Evolutionary conservation across 345 rosid genomes (phyloP), one percentile per base, ranked within the genome.

Genomic region (Citrus maxima): DNA sequence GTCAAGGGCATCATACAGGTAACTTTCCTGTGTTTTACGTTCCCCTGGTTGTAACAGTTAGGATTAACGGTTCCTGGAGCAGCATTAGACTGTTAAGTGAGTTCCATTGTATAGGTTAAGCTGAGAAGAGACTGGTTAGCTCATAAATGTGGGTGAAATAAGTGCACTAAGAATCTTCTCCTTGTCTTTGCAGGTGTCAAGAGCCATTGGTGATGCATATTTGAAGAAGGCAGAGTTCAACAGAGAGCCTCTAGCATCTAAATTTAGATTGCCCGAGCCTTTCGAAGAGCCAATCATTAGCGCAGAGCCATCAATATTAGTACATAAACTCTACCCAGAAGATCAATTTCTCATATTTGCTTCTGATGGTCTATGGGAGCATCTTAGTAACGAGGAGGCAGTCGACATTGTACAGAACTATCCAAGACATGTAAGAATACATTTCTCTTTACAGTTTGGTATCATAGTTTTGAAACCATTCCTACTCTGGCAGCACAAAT

Each of bases 311-410:
- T 86, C 93, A 6, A 78, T 90, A 35, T 81, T 79, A 27, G 87
- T 86, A 28, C 93, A 88, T 46, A 72, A 80, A 81, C 86, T 93
- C 70, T 80, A 70, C 32, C 88, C 88, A 10, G 88, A 89, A 74
- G 98, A 95, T 67, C 91, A 82, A 79, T 92, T 90, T 70, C 81
- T 95, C 69, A 88, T 95, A 12, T 90, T 93, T 75, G 98, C 93
- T 79, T 95, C 98, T 8, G 97, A 93, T 80, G 98, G 98, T 58
- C 86, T 95, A 2, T 93, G 98, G 98, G 98, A 95, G 86, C 95
- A 92, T 72, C 87, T 92, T 71, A 90, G 87, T 84, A 90, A 85
- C 32, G 88, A 90, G 82, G 90, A 90, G 49, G 98, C 92, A 24
- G 90, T 92, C 1, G 84, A 89, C 65, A 90, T 90, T 55, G 92